These are phyloP conservation scores for Protomyces lactucae-debilis DNA, from an alignment of 1,139 yeast genomes.

Conservation along the genomic window DNA sequence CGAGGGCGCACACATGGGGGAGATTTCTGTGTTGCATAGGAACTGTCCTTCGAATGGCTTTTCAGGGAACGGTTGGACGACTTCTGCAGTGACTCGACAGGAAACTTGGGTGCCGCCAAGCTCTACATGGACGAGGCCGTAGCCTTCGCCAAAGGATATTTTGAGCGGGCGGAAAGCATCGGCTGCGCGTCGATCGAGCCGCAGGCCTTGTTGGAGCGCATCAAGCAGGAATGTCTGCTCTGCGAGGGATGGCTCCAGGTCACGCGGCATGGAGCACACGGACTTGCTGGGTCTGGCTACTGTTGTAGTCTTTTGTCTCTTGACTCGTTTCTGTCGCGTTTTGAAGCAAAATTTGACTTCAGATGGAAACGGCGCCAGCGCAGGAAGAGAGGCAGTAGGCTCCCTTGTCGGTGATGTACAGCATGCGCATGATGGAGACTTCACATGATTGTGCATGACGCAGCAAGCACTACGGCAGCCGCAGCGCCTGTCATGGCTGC, in stretches of 20 bases:
- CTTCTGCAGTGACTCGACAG: slow-evolving; percentile 72
- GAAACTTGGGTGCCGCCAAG: slow-evolving; percentile 72
- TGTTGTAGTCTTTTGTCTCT: background rate
- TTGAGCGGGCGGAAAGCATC: slow-evolving; percentile 60
- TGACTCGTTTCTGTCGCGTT: no score
- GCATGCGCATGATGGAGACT: no score
- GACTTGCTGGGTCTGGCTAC: background rate
- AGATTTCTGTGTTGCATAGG: slow-evolving; percentile 73
- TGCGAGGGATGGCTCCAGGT: slow-evolving; percentile 58
- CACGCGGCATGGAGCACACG: slow-evolving; percentile 48
- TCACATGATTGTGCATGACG: slow-evolving; percentile 14
- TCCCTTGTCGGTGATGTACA: no score
- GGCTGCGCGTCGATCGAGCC: slow-evolving; percentile 66
- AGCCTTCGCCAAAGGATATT: slow-evolving; percentile 61
- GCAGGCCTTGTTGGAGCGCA: slow-evolving; percentile 56
- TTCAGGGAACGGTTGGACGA: slow-evolving; percentile 80
- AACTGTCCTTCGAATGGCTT: slow-evolving; percentile 92
- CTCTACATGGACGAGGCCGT: slow-evolving; percentile 72
- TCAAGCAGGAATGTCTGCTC: slow-evolving; percentile 60
- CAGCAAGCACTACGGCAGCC: slow-evolving; percentile 5
- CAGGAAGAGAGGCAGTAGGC: no score
- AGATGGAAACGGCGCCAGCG: no score
- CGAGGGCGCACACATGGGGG: slow-evolving; percentile 82
- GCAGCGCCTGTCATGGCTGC: slow-evolving; percentile 15
- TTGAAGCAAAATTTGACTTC: no score